phyloP scores from a whole-genome alignment of 106 monocot genomes.

The Amphibolis antarctica region DNA sequence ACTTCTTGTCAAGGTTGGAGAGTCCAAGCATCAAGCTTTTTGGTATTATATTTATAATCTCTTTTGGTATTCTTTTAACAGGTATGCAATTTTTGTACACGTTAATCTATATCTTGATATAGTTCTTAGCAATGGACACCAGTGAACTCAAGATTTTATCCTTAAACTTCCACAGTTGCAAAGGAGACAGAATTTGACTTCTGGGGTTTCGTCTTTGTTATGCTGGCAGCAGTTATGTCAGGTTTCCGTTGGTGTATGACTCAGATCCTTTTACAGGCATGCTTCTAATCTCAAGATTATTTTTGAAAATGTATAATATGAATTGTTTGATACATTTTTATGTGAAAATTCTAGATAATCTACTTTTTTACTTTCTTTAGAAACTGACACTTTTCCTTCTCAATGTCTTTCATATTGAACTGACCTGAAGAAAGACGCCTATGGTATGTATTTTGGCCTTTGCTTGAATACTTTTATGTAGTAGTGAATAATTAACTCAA shows the following conservation, averaged over 20 bases:
- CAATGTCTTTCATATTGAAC: constrained; percentile 22
- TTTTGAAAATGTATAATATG: background rate
- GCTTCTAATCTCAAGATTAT: constrained; percentile 4
- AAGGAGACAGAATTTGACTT: constrained; percentile 83
- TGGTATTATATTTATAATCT: constrained; percentile 80
- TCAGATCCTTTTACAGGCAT: constrained; percentile 94
- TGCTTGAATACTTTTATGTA: background rate
- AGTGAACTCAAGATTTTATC: background rate
- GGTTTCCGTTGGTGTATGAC: constrained; percentile 97
- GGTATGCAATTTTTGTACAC: constrained; percentile 19
- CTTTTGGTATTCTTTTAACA: constrained; percentile 74
- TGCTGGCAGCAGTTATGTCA: constrained; percentile 90
- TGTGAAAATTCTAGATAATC: background rate
- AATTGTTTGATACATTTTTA: background rate
- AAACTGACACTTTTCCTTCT: constrained; percentile 14
- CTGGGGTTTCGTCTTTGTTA: constrained; percentile 89
- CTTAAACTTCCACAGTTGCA: constrained; percentile 43
- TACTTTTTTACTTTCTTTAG: background rate
- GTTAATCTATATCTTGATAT: background rate
- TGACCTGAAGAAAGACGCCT: constrained; percentile 78
- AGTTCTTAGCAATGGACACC: background rate
- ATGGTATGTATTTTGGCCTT: constrained; percentile 46
- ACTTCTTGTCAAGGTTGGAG: constrained; percentile 48
- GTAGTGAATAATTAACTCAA: too few relatives aligned
- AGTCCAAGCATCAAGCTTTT: constrained; percentile 72